These are phyloP conservation scores for Hippophae tibetana DNA, from an alignment of 306 rosid species.

Conservation along the genomic window DNA sequence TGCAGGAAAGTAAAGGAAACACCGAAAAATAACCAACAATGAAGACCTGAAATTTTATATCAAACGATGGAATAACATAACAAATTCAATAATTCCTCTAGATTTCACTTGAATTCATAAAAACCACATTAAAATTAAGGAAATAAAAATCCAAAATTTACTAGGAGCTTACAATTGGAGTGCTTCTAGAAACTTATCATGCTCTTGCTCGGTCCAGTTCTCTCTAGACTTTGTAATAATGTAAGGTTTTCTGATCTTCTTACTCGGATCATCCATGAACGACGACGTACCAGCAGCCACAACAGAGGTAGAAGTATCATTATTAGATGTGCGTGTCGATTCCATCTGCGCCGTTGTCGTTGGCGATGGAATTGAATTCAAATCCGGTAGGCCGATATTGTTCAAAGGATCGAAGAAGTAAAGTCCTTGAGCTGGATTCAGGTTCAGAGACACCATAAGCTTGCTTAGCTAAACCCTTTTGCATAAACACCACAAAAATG, in stretches of 20 bases:
- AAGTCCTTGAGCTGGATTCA: constrained; percentile 53
- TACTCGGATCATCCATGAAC: constrained; percentile 39
- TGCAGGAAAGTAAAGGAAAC: too few relatives aligned
- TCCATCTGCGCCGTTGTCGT: background rate
- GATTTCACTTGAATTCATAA: too few relatives aligned
- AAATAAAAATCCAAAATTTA: background rate
- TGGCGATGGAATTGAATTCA: constrained; percentile 31
- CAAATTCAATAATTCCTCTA: too few relatives aligned
- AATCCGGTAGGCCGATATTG: constrained; percentile 38
- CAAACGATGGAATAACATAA: too few relatives aligned
- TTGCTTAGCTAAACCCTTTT: background rate
- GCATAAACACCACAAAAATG: background rate
- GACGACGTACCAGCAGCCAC: constrained; percentile 10
- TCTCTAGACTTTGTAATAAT: constrained; percentile 90
- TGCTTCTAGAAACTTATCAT: constrained; percentile 96
- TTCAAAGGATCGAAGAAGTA: constrained; percentile 51
- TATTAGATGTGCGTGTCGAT: too few relatives aligned
- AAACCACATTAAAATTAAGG: background rate
- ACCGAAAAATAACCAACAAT: too few relatives aligned
- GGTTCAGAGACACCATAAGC: constrained; percentile 60
- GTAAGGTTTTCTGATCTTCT: constrained; percentile 85
- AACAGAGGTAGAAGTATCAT: constrained; percentile 2
- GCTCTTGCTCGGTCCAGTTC: constrained; percentile 97
- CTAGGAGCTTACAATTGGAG: constrained; percentile 63
- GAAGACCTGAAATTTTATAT: too few relatives aligned